Evolutionary conservation across 2,329 filamentous ascomycete genomes (phyloP).

Genomic region (Chaetomium sp.): DNA sequence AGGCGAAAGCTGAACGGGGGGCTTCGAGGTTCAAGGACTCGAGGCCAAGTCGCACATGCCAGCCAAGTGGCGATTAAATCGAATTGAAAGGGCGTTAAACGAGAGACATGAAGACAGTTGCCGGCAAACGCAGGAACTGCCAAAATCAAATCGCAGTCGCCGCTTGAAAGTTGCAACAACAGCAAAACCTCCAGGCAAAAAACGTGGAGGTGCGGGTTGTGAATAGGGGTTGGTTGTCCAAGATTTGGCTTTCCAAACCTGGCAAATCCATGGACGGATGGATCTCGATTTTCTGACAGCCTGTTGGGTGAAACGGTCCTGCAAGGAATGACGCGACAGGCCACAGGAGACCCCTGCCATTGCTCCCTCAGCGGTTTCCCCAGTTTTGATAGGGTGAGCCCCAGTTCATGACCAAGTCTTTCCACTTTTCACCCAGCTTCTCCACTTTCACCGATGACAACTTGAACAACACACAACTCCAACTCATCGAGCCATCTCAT

Average conservation of each 20-base stretch:
- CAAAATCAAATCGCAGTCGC: slow-evolving; percentile 1
- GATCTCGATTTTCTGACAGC: slow-evolving; percentile 17
- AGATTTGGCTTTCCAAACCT: slow-evolving; percentile 16
- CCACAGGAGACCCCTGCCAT: slow-evolving; percentile 10
- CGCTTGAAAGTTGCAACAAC: background rate
- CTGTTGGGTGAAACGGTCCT: slow-evolving; percentile 6
- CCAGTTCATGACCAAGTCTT: background rate
- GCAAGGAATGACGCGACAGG: slow-evolving; percentile 19
- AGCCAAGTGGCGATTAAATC: slow-evolving; percentile 18
- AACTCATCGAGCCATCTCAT: no score
- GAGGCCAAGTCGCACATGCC: slow-evolving; percentile 21
- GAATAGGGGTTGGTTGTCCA: slow-evolving; percentile 18
- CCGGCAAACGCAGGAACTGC: slow-evolving; percentile 5
- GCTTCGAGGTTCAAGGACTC: slow-evolving; percentile 1
- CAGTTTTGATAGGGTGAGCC: background rate
- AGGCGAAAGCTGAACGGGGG: slow-evolving; percentile 1
- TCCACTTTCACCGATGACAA: background rate
- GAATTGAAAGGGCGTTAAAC: slow-evolving; percentile 26
- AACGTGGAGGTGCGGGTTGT: background rate
- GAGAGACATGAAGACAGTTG: slow-evolving; percentile 30
- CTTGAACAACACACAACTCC: background rate
- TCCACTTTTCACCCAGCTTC: slow-evolving; percentile 3
- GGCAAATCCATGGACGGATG: slow-evolving; percentile 7
- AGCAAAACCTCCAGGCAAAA: background rate
- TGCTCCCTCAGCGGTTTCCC: background rate